Base-by-base conservation (phyloP, 352 stramenopile genomes). In the Pythium sp. region DNA sequence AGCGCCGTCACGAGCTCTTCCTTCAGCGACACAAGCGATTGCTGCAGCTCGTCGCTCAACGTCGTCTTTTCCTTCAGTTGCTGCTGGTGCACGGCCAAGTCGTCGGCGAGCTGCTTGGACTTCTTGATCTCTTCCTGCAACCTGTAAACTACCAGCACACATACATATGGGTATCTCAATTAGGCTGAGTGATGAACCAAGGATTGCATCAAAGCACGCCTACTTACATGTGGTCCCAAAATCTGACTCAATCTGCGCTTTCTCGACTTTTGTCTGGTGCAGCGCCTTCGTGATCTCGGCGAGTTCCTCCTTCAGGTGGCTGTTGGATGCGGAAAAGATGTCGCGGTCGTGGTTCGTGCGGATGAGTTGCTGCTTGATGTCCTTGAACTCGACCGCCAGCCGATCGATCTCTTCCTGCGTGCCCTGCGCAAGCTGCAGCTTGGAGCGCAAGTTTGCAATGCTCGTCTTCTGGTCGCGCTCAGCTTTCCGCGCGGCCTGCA, bases 61-160 rank as follows among this genome's bases (percentile, higher is more conserved):
- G 71, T 69, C 15, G 70, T 73, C 65, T 87, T 89, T 14, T 82
- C 81, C 5, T 79, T 77, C 2, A 92, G 67, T 46, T 79, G 65
- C 14, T 63, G 58, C 53, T 86, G 78, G 26, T 79, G 72, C 26
- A 60, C 58, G 36, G 62, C 62, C 4, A 92, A 68, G 30, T 90
- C 80, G n/a, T 79, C 72, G 6, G 68, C 69, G 5, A 89, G 66
- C 60, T 82, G 74, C 41, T 71, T 79, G 6, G 67, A 63, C 58
- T 84, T 89, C 65, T 91, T 92, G 15, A 79, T 78, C 71, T 92
- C 84, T 72, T 91, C 84, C 58, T 92, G 82, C 8, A 89, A 69
- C 43, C 82, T 74, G 54, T 84, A 90, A 49, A 79, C 76, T 86
- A 28, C 12, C 64, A 57, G 20, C 2, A 30, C 14, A 67, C 18